phyloP scores from a whole-genome alignment of 2,329 filamentous ascomycete genomes.

The Drechslerella dactyloides region DNA sequence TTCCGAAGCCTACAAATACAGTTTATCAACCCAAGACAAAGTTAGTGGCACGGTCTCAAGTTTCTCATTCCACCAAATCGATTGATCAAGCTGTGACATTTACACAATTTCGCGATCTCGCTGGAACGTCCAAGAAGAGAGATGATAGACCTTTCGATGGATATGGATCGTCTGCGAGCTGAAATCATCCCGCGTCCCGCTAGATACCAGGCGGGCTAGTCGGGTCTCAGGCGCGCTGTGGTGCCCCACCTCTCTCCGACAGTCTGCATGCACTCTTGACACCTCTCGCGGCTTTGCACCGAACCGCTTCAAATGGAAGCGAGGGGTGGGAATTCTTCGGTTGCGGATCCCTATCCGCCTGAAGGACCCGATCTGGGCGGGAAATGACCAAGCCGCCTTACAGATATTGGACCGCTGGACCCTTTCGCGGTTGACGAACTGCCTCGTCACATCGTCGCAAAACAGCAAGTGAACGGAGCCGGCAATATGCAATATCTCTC shows the following conservation, averaged over 20 bases:
- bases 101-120: constrained; percentile 5
- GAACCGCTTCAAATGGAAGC: not conserved
- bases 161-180: not conserved
- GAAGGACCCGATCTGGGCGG: not conserved
- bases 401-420: not conserved
- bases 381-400: not conserved
- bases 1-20: no score
- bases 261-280: not conserved
- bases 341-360: constrained; percentile 2
- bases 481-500: not conserved
- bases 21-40: not conserved
- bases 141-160: not conserved
- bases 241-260: constrained; percentile 1
- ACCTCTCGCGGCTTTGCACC: not conserved
- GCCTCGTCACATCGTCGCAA: constrained; percentile 20
- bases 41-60: constrained; percentile 5
- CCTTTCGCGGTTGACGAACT: not conserved
- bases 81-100: not conserved
- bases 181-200: not conserved
- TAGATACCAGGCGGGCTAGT: not conserved
- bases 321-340: not conserved
- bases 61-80: constrained; percentile 36
- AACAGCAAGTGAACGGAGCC: constrained; percentile 22
- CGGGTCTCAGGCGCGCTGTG: constrained; percentile 3
- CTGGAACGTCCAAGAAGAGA: constrained; percentile 10